Evolutionary conservation across 192 early-diverging fungal genomes (phyloP), one percentile per base, ranked within the genome.

Genomic region (Coemansia sp.): DNA sequence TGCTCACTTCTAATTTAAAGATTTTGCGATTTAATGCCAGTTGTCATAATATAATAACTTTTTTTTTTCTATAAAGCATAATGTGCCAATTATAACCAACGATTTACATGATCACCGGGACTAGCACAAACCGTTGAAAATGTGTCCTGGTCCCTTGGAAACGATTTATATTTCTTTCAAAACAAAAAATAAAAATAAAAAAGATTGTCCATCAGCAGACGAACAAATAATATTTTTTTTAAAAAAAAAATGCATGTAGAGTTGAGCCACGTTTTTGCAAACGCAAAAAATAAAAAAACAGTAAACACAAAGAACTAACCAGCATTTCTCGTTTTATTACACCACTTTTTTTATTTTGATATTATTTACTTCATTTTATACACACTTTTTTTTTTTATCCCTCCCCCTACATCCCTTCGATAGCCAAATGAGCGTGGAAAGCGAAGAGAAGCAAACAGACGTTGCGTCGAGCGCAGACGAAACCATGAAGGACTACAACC

Each of bases 401-500:
- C 22, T 25, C 22, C 22, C 22, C 22, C 22, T 25, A 25, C 22
- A 25, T 25, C 22, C 22, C 22, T 25, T 51, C 49, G 49, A 22
- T 10, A n/a, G 49, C 49, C 22, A 51, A 29, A 55, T 55, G 52
- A 29, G 52, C 25, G 25, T 55, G 11, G 52, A 55, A 29, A 55
- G 22, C 4, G 52, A 55, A 30, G 29, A 55, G 10, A 22, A 31
- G 52, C 25, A 55, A 29, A 32, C 12, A 17, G 29, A 29, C 5
- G 14, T 12, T 11, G 11, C 29, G 29, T 12, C 55, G 11, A 56
- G 14, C 5, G 10, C 32, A 12, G 31, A 32, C 51, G 65, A 59
- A 55, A 50, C 52, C 22, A 33, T 63, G 31, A 63, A 61, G 59
- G 56, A 65, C 20, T 55, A 63, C 45, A 82, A 82, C 50, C 60